These are phyloP conservation scores for Cordyceps javanica DNA, from an alignment of 2,329 filamentous ascomycete genomes.

Conservation along the genomic window DNA sequence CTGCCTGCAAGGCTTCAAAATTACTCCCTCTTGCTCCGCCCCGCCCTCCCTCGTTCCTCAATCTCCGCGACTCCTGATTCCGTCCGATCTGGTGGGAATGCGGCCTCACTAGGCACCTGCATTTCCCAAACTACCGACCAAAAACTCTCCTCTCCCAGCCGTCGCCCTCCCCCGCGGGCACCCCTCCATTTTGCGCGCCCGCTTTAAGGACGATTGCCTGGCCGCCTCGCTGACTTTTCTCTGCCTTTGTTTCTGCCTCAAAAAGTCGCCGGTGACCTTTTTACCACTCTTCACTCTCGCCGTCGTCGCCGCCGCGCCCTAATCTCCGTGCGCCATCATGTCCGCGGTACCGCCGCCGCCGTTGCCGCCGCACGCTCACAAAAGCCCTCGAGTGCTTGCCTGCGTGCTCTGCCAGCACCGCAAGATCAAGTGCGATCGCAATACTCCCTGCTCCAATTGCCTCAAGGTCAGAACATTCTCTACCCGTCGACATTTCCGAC, in stretches of 20 bases:
- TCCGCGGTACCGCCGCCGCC: slow-evolving; percentile 3
- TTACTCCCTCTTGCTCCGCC: background rate
- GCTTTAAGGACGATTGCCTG: slow-evolving; percentile 2
- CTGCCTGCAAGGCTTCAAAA: slow-evolving; percentile 12
- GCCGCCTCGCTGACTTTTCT: background rate
- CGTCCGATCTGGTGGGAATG: slow-evolving; percentile 9
- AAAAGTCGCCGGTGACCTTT: background rate
- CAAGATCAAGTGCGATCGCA: slow-evolving; percentile 58
- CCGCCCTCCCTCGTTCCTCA: background rate
- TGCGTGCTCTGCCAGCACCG: slow-evolving; percentile 55
- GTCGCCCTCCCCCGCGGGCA: background rate
- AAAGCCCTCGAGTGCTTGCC: slow-evolving; percentile 42
- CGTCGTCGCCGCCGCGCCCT: background rate
- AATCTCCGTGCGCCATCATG: background rate
- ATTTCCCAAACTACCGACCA: background rate
- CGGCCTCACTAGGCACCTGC: slow-evolving; percentile 1
- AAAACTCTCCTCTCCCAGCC: background rate
- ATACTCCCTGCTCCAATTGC: slow-evolving; percentile 54
- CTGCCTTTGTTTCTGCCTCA: background rate
- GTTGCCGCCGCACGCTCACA: slow-evolving; percentile 21
- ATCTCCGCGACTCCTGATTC: slow-evolving; percentile 3
- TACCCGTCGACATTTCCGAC: background rate
- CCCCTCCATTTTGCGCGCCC: slow-evolving; percentile 1
- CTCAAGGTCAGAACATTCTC: slow-evolving; percentile 40
- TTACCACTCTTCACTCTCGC: background rate